Evolutionary conservation across 2,329 filamentous ascomycete species (phyloP), one percentile per base, ranked within the genome.

Genomic region (Ceratocystis destructans): DNA sequence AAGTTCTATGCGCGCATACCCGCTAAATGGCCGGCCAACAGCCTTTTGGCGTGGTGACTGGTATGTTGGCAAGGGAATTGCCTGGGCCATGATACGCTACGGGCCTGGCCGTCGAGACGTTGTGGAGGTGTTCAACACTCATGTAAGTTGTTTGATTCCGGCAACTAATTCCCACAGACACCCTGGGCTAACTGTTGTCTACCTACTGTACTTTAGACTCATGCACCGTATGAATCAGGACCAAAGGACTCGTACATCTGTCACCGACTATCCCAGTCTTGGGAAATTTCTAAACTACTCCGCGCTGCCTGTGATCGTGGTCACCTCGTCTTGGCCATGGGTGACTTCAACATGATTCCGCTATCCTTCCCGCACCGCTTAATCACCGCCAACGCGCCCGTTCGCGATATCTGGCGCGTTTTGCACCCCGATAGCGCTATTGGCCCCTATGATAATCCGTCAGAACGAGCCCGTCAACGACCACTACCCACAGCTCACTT

Each of bases 331-430:
- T 79, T 97, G 55, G 92, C 87, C 5, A 78, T 96, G 65, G 94
- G 94, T 31, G 94, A 97, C 77, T 96, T 97, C 78, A 97, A 97
- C 77, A 96, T 96, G 88, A 79, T 90, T n/a, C 94, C 94, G 0
- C 76, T 87, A 50, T 95, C 90, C 31, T 83, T 96, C 69, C 87
- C 89, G 41, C 90, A 97, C 77, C 83, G 86, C 65, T 80, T 97
- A 70, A 87, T 99, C 70, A 89, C 87, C 67, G 84, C 86, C 2
- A 87, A 91, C 72, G 85, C 87, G 8, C 87, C 87, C 15, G 87
- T 96, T 33, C 82, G 82, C 57, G 94, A 99, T 73, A 85, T 86
- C 25, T 99, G 94, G 94, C 84, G 88, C 65, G 81, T 89, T 37
- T 75, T 95, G 22, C 88, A 96, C 74, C 93, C 94, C 0, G 83